phyloP scores from a whole-genome alignment of 495 filamentous ascomycete genomes.

The Hamigera avellanea region DNA sequence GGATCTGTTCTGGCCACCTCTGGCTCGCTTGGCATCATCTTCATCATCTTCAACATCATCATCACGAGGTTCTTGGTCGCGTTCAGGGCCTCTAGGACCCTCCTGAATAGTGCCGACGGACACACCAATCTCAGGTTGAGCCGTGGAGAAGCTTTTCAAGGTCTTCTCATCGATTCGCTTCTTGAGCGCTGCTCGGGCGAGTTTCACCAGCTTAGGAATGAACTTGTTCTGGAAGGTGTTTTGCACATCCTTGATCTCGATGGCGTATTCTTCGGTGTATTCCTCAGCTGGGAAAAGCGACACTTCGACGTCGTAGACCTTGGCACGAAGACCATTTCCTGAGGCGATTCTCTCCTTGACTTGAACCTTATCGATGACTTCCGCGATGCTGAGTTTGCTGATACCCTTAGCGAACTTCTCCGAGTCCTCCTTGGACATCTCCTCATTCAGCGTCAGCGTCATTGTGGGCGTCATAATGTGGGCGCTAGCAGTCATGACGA shows the following conservation, averaged over 20 bases:
- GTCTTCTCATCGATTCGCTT: slow-evolving; percentile 57
- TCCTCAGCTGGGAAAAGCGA: slow-evolving; percentile 75
- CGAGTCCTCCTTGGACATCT: slow-evolving; percentile 54
- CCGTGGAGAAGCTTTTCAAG: slow-evolving; percentile 46
- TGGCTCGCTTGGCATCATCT: slow-evolving; percentile 75
- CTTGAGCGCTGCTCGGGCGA: slow-evolving; percentile 66
- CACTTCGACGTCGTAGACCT: slow-evolving; percentile 73
- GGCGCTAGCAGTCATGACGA: slow-evolving; percentile 91
- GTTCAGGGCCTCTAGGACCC: slow-evolving; percentile 34
- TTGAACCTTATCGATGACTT: slow-evolving; percentile 73
- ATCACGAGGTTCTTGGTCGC: slow-evolving; percentile 53
- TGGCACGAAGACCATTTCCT: slow-evolving; percentile 54
- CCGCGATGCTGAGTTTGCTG: slow-evolving; percentile 74
- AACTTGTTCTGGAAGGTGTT: slow-evolving; percentile 70
- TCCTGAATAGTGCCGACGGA: slow-evolving; percentile 61
- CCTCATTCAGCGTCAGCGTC: slow-evolving; percentile 69
- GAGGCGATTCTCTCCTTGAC: slow-evolving; percentile 66
- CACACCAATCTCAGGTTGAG: slow-evolving; percentile 71
- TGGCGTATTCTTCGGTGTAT: slow-evolving; percentile 76
- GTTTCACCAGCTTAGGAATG: slow-evolving; percentile 52
- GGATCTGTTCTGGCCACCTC: slow-evolving; percentile 57
- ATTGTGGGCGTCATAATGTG: slow-evolving; percentile 85
- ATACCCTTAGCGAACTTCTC: slow-evolving; percentile 86
- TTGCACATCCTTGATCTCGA: slow-evolving; percentile 63
- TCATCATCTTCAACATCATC: slow-evolving; percentile 68